phyloP scores from a whole-genome alignment of 2,329 filamentous ascomycete species.

The Boeremia exigua region DNA sequence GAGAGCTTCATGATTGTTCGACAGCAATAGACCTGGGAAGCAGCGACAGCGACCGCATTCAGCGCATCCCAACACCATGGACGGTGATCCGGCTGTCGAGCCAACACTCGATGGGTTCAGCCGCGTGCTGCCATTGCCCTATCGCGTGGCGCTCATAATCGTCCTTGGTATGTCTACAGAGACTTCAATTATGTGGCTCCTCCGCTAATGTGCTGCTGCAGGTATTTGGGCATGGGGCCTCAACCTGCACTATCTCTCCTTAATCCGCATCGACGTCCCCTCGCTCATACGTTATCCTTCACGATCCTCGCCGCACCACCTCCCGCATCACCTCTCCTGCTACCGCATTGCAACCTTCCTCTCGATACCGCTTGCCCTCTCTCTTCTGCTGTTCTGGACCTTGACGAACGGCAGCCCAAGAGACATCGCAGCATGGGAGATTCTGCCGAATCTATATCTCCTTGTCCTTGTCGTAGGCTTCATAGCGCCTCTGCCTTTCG shows the following conservation, averaged over 20 bases:
- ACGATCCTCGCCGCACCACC: conserved; percentile 72
- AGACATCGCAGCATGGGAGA: conserved; percentile 78
- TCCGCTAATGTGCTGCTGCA: conserved; percentile 45
- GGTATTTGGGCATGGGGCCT: conserved; percentile 94
- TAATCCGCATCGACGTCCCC: conserved; percentile 84
- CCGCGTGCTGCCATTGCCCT: conserved; percentile 84
- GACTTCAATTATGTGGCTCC: too few species aligned
- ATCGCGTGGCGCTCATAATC: conserved; percentile 83
- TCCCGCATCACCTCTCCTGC: conserved; percentile 78
- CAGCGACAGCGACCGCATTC: conserved; percentile 26
- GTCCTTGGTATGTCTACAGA: conserved; percentile 71
- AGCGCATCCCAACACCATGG: conserved; percentile 58
- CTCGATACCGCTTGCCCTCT: conserved; percentile 71
- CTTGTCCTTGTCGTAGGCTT: conserved; percentile 74
- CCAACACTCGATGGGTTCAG: conserved; percentile 80
- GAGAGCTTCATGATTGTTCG: conserved; percentile 26
- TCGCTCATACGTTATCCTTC: conserved; percentile 84
- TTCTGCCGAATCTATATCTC: conserved; percentile 85
- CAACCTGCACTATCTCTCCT: conserved; percentile 86
- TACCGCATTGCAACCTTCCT: conserved; percentile 85
- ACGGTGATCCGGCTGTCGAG: conserved; percentile 75
- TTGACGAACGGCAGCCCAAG: conserved; percentile 73
- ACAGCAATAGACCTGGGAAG: conserved; percentile 28
- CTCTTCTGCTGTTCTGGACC: conserved; percentile 82
- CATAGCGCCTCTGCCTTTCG: conserved; percentile 71